Percentiles rank a stretch among this genome's conserved stretches.
phyloP scores from a whole-genome alignment of 345 rosid species.

The Cardamine resedifolia region DNA sequence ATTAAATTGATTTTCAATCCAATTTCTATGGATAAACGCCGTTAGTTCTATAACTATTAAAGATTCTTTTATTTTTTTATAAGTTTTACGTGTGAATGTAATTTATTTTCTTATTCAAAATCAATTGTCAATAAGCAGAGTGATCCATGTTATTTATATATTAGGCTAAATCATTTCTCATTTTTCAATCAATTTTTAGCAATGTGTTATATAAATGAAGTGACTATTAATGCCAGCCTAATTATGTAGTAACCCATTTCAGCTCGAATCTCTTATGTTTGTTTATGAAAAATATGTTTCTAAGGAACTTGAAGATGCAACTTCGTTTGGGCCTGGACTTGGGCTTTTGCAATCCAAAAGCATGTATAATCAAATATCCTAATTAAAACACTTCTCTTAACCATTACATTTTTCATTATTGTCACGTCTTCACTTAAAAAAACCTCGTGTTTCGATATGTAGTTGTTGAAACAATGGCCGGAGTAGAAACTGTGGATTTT shows the following conservation, averaged over 20 bases:
- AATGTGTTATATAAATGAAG: not conserved
- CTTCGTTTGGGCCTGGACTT: slow-evolving; percentile 11
- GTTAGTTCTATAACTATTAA: not conserved
- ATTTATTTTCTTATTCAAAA: not conserved
- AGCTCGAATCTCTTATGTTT: not conserved
- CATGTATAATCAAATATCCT: not conserved
- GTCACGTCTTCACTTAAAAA: not conserved
- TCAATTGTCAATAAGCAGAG: not conserved
- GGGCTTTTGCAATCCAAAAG: slow-evolving; percentile 14
- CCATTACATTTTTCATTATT: slow-evolving; percentile 1
- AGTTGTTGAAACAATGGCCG: not conserved
- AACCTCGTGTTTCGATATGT: not conserved
- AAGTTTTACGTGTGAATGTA: not conserved
- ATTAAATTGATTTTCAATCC: not conserved
- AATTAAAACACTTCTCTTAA: not conserved
- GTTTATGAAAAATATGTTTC: not conserved
- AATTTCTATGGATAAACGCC: not conserved
- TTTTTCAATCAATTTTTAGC: not conserved
- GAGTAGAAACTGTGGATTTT: not conserved
- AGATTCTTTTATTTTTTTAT: not conserved
- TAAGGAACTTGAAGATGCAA: not conserved
- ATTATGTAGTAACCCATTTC: not conserved
- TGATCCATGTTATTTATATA: not conserved
- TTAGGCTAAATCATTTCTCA: not conserved
- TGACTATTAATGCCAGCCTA: not conserved